Evolutionary conservation across 805 yeast genomes (phyloP).

Genomic region (Yarrowia sp.): DNA sequence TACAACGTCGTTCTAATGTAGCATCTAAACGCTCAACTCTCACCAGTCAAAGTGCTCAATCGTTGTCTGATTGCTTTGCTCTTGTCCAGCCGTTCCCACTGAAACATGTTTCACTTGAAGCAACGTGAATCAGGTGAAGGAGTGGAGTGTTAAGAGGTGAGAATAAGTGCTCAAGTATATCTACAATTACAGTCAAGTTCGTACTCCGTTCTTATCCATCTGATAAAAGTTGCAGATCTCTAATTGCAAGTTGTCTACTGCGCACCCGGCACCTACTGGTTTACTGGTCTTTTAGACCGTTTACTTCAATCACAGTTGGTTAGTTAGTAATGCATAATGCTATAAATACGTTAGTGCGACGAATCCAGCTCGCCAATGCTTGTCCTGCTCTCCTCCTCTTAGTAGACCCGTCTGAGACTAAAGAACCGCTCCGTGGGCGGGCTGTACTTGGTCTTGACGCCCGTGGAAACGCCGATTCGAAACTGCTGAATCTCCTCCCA

Average conservation of each 20-base stretch:
- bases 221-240: no score
- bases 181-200: no score
- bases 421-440: conserved; percentile 32
- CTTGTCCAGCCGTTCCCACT: background rate
- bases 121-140: no score
- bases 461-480: conserved; percentile 13
- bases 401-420: background rate
- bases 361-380: conserved; percentile 18
- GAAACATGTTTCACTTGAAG: background rate
- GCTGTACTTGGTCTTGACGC: conserved; percentile 9
- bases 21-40: no score
- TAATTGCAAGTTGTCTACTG: no score
- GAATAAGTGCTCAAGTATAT: no score
- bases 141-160: no score
- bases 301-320: background rate
- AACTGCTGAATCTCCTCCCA: conserved; percentile 26
- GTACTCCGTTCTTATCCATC: no score
- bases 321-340: conserved; percentile 6
- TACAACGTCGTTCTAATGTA: background rate
- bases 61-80: background rate
- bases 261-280: no score
- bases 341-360: conserved; percentile 23
- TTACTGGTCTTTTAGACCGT: no score
- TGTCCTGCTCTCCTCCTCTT: background rate
- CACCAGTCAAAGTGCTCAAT: no score